phyloP scores from a whole-genome alignment of 495 filamentous ascomycete species.

The Neurospora pannonica region DNA sequence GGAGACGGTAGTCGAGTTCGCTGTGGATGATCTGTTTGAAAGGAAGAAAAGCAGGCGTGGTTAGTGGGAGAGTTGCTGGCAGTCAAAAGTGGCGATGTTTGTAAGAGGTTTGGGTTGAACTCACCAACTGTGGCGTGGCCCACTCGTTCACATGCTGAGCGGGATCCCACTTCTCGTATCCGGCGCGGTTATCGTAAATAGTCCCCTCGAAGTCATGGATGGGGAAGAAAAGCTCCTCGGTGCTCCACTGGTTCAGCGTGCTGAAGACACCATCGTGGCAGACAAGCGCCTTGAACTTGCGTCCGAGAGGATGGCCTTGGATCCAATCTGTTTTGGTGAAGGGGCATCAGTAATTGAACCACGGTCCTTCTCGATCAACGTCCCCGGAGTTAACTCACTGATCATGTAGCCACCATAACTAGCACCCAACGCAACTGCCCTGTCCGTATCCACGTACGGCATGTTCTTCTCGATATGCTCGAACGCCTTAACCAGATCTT shows the following conservation, averaged over 20 bases:
- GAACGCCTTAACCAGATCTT: slow-evolving; percentile 71
- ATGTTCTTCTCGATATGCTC: slow-evolving; percentile 66
- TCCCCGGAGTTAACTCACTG: slow-evolving; percentile 30
- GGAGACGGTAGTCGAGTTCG: slow-evolving; percentile 83
- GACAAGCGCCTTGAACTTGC: slow-evolving; percentile 81
- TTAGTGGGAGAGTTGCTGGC: not conserved
- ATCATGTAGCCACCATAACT: slow-evolving; percentile 87
- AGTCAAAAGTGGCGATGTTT: not conserved
- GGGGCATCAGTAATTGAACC: slow-evolving; percentile 2
- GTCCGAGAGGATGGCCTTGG: slow-evolving; percentile 57
- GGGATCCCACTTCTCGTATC: slow-evolving; percentile 79
- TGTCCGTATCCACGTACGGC: slow-evolving; percentile 62
- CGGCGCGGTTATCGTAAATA: slow-evolving; percentile 61
- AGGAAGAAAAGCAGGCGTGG: not conserved
- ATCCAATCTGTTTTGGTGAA: slow-evolving; percentile 50
- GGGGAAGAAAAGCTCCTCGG: slow-evolving; percentile 85
- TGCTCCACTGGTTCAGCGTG: slow-evolving; percentile 61
- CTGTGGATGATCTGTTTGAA: slow-evolving; percentile 64
- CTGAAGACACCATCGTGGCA: slow-evolving; percentile 88
- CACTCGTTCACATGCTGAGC: slow-evolving; percentile 54
- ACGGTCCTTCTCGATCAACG: not conserved
- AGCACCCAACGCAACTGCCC: slow-evolving; percentile 75
- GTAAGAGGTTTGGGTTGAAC: not conserved
- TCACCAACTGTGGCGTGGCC: slow-evolving; percentile 68
- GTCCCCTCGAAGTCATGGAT: slow-evolving; percentile 73